Evolutionary conservation across 176 grass and related monocot species (phyloP), one percentile per base, ranked within the genome.

Genomic region (Olyra latifolia): DNA sequence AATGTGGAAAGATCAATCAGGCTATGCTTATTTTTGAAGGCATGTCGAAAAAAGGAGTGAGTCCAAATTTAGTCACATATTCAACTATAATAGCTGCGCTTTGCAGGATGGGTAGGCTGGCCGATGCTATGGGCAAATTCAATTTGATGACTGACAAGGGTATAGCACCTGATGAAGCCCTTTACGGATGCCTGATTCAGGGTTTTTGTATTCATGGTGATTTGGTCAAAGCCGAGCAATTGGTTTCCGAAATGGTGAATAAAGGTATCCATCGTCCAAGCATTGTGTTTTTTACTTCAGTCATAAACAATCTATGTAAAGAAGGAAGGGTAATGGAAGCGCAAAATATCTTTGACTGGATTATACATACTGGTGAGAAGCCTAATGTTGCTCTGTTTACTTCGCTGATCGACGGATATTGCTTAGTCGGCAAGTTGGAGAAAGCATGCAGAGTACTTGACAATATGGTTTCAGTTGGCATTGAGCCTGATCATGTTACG

Each of bases 141-240:
- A 43, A 69, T 15, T 3, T 66, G 14, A 79, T 88, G 86, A 13
- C 23, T 50, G 41, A 38, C 47, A 15, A 50, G 15, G 76, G 75
- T 7, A 0, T 72, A 47, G 4, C 50, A 23, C 75, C 68, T 0
- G 2, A 10, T 41, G 19, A 11, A 24, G 11, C 24, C 35, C 0
- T 72, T 19, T 88, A 84, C 43, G 0, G 0, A 0, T 52, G 39
- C n/a, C 27, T 84, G 3, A 29, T 88, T 41, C 79, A 30, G n/a
- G 71, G 55, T 10, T 73, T 45, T 30, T 91, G 68, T 65, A 62
- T n/a, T 7, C 35, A 72, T 20, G 76, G 89, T 70, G 39, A 57
- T 66, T 84, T 81, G 74, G 16, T 59, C 12, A 84, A 83, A 50
- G 75, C 85, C 9, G 55, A 42, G 20, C 81, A 85, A 45, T 59